phyloP scores from a whole-genome alignment of 2,329 filamentous ascomycete species.

The Talaromyces sp. region DNA sequence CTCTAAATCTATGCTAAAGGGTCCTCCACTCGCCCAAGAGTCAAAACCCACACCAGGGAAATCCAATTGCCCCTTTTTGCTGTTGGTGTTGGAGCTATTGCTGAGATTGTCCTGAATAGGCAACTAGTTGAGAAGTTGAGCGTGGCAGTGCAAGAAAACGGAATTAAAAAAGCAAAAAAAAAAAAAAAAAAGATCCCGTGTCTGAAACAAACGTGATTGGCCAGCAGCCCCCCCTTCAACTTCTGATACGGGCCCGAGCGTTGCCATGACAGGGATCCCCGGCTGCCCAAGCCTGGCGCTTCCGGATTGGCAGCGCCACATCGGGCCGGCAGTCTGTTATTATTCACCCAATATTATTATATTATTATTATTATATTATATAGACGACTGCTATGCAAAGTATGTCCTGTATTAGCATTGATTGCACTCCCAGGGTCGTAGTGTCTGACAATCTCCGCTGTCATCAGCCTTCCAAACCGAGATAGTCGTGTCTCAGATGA shows the following conservation, averaged over 20 bases:
- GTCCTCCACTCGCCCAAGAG: neutral
- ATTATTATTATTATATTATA: neutral
- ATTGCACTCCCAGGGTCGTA: neutral
- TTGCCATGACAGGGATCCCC: neutral
- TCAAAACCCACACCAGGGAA: neutral
- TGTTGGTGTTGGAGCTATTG: neutral
- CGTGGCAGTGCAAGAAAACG: neutral
- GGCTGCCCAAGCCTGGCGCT: neutral
- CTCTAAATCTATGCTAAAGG: no score
- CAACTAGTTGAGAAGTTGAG: neutral
- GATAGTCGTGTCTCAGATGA: neutral
- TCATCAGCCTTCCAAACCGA: neutral
- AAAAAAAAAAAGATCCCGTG: neutral
- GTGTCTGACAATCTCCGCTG: neutral
- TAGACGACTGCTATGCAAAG: no score
- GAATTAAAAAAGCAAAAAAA: neutral
- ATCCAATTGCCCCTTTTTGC: neutral
- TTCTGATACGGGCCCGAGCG: neutral
- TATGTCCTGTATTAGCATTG: no score
- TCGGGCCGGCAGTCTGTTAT: neutral
- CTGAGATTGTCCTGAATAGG: neutral
- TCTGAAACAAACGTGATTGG: neutral
- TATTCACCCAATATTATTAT: neutral
- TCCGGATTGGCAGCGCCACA: conserved; percentile 1
- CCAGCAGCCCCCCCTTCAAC: neutral